A percentile compares a stretch with the other conserved stretches of the same genome.
These are phyloP conservation scores for Arxiozyma telluris DNA, from an alignment of 1,139 yeast genomes.

Conservation along the genomic window DNA sequence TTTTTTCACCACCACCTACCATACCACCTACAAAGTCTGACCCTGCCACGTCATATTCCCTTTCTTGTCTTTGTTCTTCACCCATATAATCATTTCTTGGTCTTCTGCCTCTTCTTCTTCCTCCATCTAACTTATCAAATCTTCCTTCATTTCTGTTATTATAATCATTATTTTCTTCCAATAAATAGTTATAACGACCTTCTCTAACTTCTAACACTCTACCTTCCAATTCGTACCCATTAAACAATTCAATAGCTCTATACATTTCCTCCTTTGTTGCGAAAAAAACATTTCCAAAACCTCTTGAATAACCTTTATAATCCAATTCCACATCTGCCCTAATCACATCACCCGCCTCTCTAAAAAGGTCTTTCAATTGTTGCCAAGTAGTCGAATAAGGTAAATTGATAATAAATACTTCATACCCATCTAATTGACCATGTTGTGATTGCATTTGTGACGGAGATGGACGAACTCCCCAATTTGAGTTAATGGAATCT, in stretches of 20 bases:
- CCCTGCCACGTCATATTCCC: neutral
- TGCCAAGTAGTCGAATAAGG: conserved; percentile 81
- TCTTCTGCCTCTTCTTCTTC: conserved; percentile 10
- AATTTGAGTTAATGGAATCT: neutral
- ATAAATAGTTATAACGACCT: conserved; percentile 36
- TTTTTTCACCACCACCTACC: conserved; percentile 44
- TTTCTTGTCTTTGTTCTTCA: conserved; percentile 5
- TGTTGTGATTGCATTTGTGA: conserved; percentile 2
- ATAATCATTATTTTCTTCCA: conserved; percentile 4
- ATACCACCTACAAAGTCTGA: conserved; percentile 17
- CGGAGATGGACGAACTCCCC: neutral
- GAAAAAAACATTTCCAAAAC: conserved; percentile 72
- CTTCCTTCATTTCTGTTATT: neutral
- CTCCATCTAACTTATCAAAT: conserved; percentile 5
- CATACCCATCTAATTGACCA: conserved; percentile 36
- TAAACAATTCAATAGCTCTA: conserved; percentile 52
- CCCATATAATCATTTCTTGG: conserved; percentile 14
- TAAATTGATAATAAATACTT: conserved; percentile 72
- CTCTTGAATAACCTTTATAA: conserved; percentile 70
- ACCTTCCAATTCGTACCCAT: conserved; percentile 63
- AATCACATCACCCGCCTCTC: conserved; percentile 62
- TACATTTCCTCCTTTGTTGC: conserved; percentile 51
- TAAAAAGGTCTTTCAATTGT: conserved; percentile 74
- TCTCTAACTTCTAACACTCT: conserved; percentile 62
- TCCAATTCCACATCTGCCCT: conserved; percentile 74